Percentiles rank a stretch among this genome's conserved stretches.
Evolutionary conservation across 805 yeast species (phyloP).

Genomic region (Candida caryicola): DNA sequence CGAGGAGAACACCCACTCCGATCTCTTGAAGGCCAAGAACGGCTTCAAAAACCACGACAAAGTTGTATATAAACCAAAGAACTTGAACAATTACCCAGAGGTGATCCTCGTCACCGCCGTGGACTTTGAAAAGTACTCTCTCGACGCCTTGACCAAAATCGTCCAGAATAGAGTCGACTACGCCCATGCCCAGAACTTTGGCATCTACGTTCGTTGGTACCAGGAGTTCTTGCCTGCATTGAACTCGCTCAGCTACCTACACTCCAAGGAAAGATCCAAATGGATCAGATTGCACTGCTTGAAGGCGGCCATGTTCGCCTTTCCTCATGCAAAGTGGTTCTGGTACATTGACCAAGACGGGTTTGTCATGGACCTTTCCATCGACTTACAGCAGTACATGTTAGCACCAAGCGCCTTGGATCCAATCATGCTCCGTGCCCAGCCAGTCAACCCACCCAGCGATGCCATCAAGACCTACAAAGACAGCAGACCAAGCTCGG

Average conservation of each 20-base stretch:
- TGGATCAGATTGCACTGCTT: constrained; percentile 67
- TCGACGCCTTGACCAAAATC: constrained; percentile 59
- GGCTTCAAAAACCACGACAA: constrained; percentile 66
- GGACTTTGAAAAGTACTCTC: constrained; percentile 66
- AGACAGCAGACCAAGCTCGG: constrained; percentile 51
- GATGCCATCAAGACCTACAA: constrained; percentile 69
- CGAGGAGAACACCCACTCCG: constrained; percentile 45
- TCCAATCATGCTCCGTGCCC: constrained; percentile 62
- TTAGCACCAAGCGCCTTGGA: constrained; percentile 60
- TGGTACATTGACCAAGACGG: constrained; percentile 85
- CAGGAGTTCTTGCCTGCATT: constrained; percentile 75
- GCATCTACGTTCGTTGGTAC: constrained; percentile 78
- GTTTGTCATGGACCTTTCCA: constrained; percentile 66
- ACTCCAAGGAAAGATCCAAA: constrained; percentile 41
- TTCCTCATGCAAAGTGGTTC: constrained; percentile 86
- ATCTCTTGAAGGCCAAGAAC: constrained; percentile 47
- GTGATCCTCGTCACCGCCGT: constrained; percentile 75
- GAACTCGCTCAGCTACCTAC: constrained; percentile 40
- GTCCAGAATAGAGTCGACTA: constrained; percentile 88
- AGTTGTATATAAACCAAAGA: constrained; percentile 43
- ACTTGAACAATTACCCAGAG: constrained; percentile 49
- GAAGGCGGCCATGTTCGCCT: constrained; percentile 90
- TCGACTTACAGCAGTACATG: constrained; percentile 59
- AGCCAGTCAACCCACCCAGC: constrained; percentile 68
- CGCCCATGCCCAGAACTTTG: constrained; percentile 78